phyloP scores from a whole-genome alignment of 331 rosid species.

The Rhamnella rubrinervis region DNA sequence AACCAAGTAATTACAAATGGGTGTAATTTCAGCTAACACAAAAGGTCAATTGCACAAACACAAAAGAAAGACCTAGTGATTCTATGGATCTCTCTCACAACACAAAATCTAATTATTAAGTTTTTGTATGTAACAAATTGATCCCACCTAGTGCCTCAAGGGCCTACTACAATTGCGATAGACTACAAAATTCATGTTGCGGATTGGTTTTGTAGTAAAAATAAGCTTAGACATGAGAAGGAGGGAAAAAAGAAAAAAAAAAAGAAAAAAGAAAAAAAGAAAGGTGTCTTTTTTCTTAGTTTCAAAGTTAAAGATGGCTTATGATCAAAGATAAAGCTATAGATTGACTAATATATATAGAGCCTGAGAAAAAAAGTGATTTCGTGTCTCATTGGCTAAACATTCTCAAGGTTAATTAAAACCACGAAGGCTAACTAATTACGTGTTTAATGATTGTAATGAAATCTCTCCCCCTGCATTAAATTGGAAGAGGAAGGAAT shows the following conservation, averaged over 20 bases:
- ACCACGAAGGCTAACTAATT: slow-evolving; percentile 29
- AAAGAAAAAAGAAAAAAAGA: no score
- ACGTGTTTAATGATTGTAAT: slow-evolving; percentile 21
- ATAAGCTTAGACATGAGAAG: slow-evolving; percentile 35
- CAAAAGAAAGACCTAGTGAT: no score
- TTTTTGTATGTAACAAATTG: no score
- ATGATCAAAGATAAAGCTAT: slow-evolving; percentile 50
- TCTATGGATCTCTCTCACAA: no score
- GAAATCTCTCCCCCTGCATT: background rate
- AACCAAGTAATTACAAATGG: background rate
- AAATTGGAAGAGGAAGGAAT: slow-evolving; percentile 7
- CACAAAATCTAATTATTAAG: no score
- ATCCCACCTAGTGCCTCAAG: no score
- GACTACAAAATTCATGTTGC: slow-evolving; percentile 4
- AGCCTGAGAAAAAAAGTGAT: slow-evolving; percentile 31
- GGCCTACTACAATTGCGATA: background rate
- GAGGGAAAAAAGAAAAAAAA: no score
- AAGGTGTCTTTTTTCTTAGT: slow-evolving; percentile 44
- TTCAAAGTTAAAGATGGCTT: slow-evolving; percentile 61
- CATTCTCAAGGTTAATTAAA: slow-evolving; percentile 38
- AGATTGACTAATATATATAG: background rate
- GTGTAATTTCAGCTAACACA: background rate
- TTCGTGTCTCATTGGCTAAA: slow-evolving; percentile 43
- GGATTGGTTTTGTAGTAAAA: slow-evolving; percentile 26
- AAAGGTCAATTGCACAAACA: background rate